Percentiles rank a stretch among this genome's conserved stretches.
phyloP scores from a whole-genome alignment of 768 basidiomycete species.

The Postia placenta region DNA sequence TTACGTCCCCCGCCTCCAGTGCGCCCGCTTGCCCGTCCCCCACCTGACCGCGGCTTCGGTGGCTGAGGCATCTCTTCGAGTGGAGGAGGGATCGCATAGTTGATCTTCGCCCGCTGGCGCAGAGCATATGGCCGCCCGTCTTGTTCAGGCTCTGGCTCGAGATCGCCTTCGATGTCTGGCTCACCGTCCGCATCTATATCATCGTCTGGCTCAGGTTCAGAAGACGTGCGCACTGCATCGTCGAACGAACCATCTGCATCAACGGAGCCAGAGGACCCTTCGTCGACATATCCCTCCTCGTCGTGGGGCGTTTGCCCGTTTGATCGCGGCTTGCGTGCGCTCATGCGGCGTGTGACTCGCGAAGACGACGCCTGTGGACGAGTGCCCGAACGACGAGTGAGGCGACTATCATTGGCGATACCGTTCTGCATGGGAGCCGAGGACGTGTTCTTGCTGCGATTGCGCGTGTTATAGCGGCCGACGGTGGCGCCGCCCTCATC shows the following conservation, averaged over 20 bases:
- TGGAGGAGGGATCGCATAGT: slow-evolving; percentile 79
- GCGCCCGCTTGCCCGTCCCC: slow-evolving; percentile 27
- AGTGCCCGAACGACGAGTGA: slow-evolving; percentile 19
- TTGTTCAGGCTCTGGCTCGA: slow-evolving; percentile 36
- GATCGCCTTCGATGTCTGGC: slow-evolving; percentile 36
- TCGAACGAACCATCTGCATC: slow-evolving; percentile 54
- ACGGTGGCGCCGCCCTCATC: slow-evolving; percentile 28
- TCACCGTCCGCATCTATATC: slow-evolving; percentile 37
- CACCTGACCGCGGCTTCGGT: slow-evolving; percentile 28
- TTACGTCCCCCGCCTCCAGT: slow-evolving; percentile 31
- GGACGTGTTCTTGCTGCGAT: slow-evolving; percentile 28
- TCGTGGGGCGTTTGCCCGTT: slow-evolving; percentile 29
- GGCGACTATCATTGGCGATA: slow-evolving; percentile 19
- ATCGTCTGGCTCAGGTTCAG: slow-evolving; percentile 30
- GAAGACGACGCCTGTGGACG: slow-evolving; percentile 17
- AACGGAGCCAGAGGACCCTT: slow-evolving; percentile 45
- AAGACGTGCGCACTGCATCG: slow-evolving; percentile 39
- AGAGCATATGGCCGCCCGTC: slow-evolving; percentile 61
- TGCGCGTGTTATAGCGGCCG: slow-evolving; percentile 34
- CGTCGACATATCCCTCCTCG: slow-evolving; percentile 46
- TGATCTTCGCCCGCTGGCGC: slow-evolving; percentile 58
- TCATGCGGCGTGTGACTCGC: slow-evolving; percentile 13
- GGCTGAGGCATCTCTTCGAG: slow-evolving; percentile 58
- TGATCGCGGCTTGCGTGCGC: slow-evolving; percentile 19
- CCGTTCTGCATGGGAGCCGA: slow-evolving; percentile 16